Conservation (phyloP, 352 stramenopile species). For the Phytophthora rubi region DNA sequence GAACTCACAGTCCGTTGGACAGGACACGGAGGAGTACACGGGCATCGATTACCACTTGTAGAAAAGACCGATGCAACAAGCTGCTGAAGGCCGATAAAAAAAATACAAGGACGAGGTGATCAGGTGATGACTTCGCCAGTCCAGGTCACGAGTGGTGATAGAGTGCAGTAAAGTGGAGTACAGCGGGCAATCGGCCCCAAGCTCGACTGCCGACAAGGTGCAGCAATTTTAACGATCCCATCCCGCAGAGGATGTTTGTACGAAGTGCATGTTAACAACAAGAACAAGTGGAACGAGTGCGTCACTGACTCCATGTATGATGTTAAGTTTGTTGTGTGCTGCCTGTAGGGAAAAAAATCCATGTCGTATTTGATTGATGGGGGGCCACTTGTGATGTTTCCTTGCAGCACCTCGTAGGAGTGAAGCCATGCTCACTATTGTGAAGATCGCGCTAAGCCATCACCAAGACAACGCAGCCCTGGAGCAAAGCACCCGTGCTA, state of each 20-base stretch:
- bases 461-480: not conserved
- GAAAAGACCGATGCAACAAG: constrained; percentile 13
- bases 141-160: not conserved
- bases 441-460: constrained; percentile 12
- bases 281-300: constrained; percentile 12
- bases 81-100: not conserved
- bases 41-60: constrained; percentile 90
- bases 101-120: not conserved
- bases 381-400: not conserved
- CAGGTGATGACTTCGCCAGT: not conserved
- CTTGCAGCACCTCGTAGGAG: not conserved
- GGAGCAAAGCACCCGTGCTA: not conserved
- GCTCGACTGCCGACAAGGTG: constrained; percentile 7
- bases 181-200: not conserved
- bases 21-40: constrained; percentile 84
- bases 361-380: not conserved
- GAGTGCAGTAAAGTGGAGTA: constrained; percentile 1
- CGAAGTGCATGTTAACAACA: constrained; percentile 26
- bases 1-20: constrained; percentile 69
- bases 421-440: not conserved
- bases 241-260: constrained; percentile 16
- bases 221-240: constrained; percentile 29
- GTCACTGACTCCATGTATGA: constrained; percentile 6
- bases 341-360: too few relatives aligned
- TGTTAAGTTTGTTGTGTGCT: not conserved